These are phyloP conservation scores for Remersonia thermophila DNA, from an alignment of 2,329 filamentous ascomycete genomes.

Conservation along the genomic window DNA sequence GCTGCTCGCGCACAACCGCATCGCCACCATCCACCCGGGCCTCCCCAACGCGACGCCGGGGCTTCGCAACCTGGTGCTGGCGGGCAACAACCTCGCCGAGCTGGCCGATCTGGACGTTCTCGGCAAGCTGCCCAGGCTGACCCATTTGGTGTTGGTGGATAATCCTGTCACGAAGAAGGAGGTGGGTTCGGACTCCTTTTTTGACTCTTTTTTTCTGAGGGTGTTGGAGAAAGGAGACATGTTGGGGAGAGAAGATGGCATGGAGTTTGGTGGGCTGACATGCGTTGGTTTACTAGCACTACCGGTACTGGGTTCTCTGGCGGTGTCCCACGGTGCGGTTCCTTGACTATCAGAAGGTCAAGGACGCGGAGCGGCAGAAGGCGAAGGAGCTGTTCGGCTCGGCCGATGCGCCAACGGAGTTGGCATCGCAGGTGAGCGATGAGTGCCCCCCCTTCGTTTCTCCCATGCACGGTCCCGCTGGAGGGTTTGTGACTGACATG, in stretches of 20 bases:
- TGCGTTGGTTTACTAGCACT: constrained; percentile 47
- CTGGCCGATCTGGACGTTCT: constrained; percentile 81
- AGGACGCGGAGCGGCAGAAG: constrained; percentile 65
- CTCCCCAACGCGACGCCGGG: constrained; percentile 68
- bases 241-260: background rate
- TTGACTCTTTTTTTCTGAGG: too few relatives aligned
- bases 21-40: constrained; percentile 66
- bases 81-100: constrained; percentile 71
- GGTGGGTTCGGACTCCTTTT: constrained; percentile 38
- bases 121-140: constrained; percentile 53
- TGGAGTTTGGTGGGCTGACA: constrained; percentile 4
- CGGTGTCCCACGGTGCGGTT: constrained; percentile 74
- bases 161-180: constrained; percentile 90
- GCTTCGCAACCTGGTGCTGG: constrained; percentile 68
- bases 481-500: background rate
- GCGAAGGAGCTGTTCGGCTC: constrained; percentile 78
- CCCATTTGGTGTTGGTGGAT: constrained; percentile 68
- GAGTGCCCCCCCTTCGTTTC: background rate
- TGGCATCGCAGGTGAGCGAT: constrained; percentile 59
- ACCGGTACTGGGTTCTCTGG: constrained; percentile 86
- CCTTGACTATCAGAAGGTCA: constrained; percentile 86
- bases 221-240: too few relatives aligned
- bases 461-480: background rate
- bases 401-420: constrained; percentile 59
- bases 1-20: constrained; percentile 78